Evolutionary conservation across 768 basidiomycete species (phyloP).

Genomic region (Naganishia antarctica): DNA sequence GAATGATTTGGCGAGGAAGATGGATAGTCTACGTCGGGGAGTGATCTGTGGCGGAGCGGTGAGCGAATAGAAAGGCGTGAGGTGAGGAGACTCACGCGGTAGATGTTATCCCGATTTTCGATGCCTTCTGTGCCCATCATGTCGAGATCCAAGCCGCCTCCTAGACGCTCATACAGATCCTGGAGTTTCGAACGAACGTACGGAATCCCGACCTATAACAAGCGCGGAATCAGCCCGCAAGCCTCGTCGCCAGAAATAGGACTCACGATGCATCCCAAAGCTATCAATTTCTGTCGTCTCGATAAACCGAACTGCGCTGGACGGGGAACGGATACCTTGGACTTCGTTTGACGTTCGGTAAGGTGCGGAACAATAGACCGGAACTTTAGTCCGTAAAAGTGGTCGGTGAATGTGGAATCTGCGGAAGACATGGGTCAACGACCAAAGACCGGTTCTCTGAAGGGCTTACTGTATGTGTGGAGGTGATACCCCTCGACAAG

Average conservation of each 20-base stretch:
- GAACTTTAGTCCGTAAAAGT: conserved; percentile 74
- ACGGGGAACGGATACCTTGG: conserved; percentile 3
- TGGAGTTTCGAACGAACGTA: conserved; percentile 83
- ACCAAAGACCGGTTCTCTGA: not conserved
- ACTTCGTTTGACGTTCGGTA: not conserved
- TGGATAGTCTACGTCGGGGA: not conserved
- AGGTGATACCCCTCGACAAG: conserved; percentile 89
- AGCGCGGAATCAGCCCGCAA: not conserved
- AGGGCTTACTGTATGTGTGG: conserved; percentile 66
- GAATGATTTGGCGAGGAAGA: conserved; percentile 54
- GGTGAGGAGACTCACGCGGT: not conserved
- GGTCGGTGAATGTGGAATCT: conserved; percentile 93
- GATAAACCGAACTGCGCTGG: conserved; percentile 7
- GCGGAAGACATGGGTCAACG: not conserved
- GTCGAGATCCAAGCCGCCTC: conserved; percentile 71
- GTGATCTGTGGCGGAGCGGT: conserved; percentile 3
- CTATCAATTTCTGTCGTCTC: conserved; percentile 20
- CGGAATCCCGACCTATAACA: conserved; percentile 74
- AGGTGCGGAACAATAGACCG: conserved; percentile 7
- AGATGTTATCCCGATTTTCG: conserved; percentile 8
- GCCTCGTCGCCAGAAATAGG: conserved; percentile 46
- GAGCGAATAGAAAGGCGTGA: not conserved
- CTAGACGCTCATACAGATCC: conserved; percentile 83
- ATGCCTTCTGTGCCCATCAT: conserved; percentile 48
- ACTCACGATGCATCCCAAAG: conserved; percentile 29